Percentiles rank a stretch among this genome's conserved stretches.
Evolutionary conservation across 2,329 filamentous ascomycete species (phyloP).

Genomic region (Pestalotiopsis sp.): DNA sequence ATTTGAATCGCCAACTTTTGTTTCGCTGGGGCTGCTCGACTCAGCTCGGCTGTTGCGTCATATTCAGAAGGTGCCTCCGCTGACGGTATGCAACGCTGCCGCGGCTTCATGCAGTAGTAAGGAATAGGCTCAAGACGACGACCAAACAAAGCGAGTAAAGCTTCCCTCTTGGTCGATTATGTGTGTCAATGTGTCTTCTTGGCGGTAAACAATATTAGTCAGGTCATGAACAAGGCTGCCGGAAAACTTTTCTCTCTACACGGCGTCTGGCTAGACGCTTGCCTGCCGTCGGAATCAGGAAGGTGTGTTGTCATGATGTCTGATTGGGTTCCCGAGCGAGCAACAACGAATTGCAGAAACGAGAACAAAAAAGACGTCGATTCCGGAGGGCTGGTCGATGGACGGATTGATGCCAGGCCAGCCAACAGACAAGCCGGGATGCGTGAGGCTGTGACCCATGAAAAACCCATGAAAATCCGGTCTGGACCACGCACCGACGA

Average conservation of each 20-base stretch:
- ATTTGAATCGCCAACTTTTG: neutral
- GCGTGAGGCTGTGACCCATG: neutral
- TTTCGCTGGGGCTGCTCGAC: neutral
- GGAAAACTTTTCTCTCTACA: neutral
- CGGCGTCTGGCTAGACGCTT: neutral
- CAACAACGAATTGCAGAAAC: neutral
- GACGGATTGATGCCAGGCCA: neutral
- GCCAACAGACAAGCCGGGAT: neutral
- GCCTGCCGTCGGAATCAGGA: neutral
- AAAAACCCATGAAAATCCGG: neutral
- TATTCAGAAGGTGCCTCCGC: neutral
- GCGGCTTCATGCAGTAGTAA: neutral
- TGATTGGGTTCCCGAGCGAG: neutral
- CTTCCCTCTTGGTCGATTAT: neutral
- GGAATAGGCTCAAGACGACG: neutral
- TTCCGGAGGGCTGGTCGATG: neutral
- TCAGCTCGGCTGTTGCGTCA: slow-evolving; percentile 2
- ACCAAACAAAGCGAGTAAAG: neutral
- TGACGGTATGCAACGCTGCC: neutral
- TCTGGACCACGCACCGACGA: neutral
- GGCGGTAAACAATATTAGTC: neutral
- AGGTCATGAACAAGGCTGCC: neutral
- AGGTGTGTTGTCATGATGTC: slow-evolving; percentile 4
- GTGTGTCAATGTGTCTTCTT: neutral
- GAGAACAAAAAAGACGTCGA: neutral